phyloP scores from a whole-genome alignment of 225 moss, liverwort and hornwort genomes.

The Physcomitrium patens region DNA sequence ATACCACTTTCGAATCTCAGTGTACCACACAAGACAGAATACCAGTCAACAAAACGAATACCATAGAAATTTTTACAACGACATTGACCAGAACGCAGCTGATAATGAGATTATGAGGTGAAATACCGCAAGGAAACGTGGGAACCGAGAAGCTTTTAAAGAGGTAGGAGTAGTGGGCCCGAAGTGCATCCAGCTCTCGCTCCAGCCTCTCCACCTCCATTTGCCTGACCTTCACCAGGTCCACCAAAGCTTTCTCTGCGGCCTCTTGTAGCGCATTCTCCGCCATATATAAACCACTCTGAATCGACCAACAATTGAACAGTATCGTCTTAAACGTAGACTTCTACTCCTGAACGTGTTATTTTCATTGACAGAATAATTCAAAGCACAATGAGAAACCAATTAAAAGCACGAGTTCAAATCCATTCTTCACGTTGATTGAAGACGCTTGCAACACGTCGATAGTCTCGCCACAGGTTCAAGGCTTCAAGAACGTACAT shows the following conservation, averaged over 20 bases:
- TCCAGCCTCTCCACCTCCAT: slow-evolving; percentile 52
- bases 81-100: neutral
- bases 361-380: neutral
- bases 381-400: neutral
- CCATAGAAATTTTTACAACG: neutral
- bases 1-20: neutral
- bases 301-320: neutral
- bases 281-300: slow-evolving; percentile 5
- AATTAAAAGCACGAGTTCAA: neutral
- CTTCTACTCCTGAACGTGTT: neutral
- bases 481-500: neutral
- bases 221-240: slow-evolving; percentile 33
- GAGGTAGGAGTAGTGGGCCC: slow-evolving; percentile 39
- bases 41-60: neutral
- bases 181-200: slow-evolving; percentile 45
- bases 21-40: neutral
- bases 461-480: too few relatives aligned
- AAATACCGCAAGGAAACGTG: slow-evolving; percentile 54
- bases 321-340: slow-evolving; percentile 11
- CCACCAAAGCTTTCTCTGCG: slow-evolving; percentile 31
- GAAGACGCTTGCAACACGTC: neutral
- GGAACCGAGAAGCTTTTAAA: slow-evolving; percentile 56
- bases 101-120: neutral
- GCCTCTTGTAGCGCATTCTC: slow-evolving; percentile 22
- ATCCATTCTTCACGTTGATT: neutral